Conservation (phyloP, 140 eudicot genomes). For the Ambrosia hybrid region DNA sequence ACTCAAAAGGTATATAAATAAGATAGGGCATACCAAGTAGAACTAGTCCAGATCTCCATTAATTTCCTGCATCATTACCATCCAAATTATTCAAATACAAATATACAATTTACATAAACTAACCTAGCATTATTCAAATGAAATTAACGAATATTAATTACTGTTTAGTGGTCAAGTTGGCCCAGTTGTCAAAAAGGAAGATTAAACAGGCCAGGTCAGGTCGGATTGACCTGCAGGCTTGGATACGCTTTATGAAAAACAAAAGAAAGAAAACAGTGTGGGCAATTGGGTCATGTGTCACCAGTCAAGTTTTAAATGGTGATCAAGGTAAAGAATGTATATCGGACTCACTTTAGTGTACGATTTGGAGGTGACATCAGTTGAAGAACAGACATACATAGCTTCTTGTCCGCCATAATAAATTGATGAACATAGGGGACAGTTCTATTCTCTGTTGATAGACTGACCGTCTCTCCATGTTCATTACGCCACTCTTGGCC, state of each 20-base stretch:
- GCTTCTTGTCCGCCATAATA: slow-evolving; percentile 61
- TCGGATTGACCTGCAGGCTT: neutral
- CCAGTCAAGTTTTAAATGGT: neutral
- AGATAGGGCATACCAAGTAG: neutral
- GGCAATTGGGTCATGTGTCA: slow-evolving; percentile 3
- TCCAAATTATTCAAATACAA: neutral
- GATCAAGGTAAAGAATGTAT: slow-evolving; percentile 11
- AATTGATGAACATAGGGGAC: slow-evolving; percentile 52
- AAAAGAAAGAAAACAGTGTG: neutral
- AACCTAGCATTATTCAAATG: neutral
- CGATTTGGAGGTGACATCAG: slow-evolving; percentile 30
- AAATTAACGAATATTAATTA: too few relatives aligned
- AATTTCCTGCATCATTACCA: slow-evolving; percentile 19
- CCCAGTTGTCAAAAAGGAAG: neutral
- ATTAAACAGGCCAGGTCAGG: neutral
- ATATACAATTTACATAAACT: neutral
- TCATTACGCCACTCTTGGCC: slow-evolving; percentile 23
- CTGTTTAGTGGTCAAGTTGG: neutral
- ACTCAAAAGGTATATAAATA: neutral
- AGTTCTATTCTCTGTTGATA: slow-evolving; percentile 42
- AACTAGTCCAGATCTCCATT: neutral
- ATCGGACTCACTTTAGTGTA: slow-evolving; percentile 34
- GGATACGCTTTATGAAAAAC: slow-evolving; percentile 17
- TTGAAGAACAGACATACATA: slow-evolving; percentile 46
- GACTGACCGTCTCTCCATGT: slow-evolving; percentile 32